These are phyloP conservation scores for Sclerospora graminicola DNA, from an alignment of 352 stramenopile genomes.

Conservation along the genomic window DNA sequence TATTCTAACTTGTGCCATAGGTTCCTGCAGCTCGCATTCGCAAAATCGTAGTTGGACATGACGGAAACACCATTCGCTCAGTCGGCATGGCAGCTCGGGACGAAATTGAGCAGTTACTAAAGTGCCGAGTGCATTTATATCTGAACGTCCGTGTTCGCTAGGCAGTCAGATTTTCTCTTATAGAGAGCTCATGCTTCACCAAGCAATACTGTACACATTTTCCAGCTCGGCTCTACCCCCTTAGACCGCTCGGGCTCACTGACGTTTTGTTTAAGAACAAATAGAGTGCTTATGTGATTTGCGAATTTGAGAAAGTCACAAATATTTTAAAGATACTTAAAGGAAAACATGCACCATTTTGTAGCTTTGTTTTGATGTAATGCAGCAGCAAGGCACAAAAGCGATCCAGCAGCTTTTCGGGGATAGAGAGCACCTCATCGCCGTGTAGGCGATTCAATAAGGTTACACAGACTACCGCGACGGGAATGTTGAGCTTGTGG, in stretches of 20 bases:
- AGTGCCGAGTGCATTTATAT: constrained; percentile 70
- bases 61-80: constrained; percentile 65
- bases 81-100: constrained; percentile 61
- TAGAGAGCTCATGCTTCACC: too few relatives aligned
- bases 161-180: constrained; percentile 6
- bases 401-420: constrained; percentile 48
- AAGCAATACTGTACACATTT: too few relatives aligned
- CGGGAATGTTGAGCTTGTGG: constrained; percentile 68
- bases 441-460: constrained; percentile 72
- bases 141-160: constrained; percentile 73
- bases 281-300: too few relatives aligned
- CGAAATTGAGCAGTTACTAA: constrained; percentile 68
- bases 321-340: too few relatives aligned
- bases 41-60: constrained; percentile 73
- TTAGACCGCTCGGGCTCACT: too few relatives aligned
- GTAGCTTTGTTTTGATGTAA: constrained; percentile 68
- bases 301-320: too few relatives aligned
- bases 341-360: too few relatives aligned
- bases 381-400: constrained; percentile 49
- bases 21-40: constrained; percentile 61
- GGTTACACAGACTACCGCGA: constrained; percentile 61
- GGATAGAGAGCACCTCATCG: constrained; percentile 53
- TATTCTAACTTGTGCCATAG: constrained; percentile 43
- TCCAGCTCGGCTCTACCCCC: too few relatives aligned
- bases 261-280: too few relatives aligned